Percentiles rank a stretch among this genome's conserved stretches.
Evolutionary conservation across 2,329 filamentous ascomycete genomes (phyloP).

Genomic region (Cryphonectria parasitica): DNA sequence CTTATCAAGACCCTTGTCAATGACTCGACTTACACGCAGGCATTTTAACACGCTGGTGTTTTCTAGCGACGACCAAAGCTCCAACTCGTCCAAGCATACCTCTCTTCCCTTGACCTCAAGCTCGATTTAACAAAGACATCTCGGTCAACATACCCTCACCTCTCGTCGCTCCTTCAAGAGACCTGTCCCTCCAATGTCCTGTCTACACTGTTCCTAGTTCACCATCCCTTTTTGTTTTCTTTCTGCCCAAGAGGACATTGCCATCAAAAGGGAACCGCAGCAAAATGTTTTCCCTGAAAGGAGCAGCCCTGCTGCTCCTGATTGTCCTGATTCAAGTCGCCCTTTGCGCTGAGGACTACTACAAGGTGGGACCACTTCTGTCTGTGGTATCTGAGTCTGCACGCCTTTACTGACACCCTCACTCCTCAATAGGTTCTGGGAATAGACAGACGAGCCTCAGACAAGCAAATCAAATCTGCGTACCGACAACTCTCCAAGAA

Average conservation of each 20-base stretch:
- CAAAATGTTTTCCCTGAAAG: constrained; percentile 55
- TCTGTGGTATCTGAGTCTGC: not conserved
- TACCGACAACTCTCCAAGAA: constrained; percentile 94
- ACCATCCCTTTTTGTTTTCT: not conserved
- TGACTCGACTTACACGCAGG: constrained; percentile 23
- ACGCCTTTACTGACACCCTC: constrained; percentile 8
- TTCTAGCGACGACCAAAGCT: constrained; percentile 25
- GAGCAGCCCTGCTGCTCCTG: constrained; percentile 55
- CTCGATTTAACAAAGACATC: not conserved
- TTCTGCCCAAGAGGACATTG: not conserved
- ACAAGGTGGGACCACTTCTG: constrained; percentile 57
- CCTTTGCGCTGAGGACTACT: constrained; percentile 72
- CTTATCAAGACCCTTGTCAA: constrained; percentile 8
- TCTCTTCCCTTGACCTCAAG: not conserved
- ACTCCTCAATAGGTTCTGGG: constrained; percentile 68
- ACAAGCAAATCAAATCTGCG: constrained; percentile 89
- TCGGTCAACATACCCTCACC: constrained; percentile 6
- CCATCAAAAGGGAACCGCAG: constrained; percentile 22
- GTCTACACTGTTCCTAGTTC: not conserved
- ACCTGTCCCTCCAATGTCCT: not conserved
- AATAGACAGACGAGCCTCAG: constrained; percentile 76
- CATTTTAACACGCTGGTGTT: constrained; percentile 35
- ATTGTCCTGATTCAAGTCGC: constrained; percentile 58
- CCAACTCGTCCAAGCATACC: constrained; percentile 22
- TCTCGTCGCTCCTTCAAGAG: constrained; percentile 30